Evolutionary conservation across 768 basidiomycete species (phyloP), one percentile per base, ranked within the genome.

Genomic region (Boletus insuetus): DNA sequence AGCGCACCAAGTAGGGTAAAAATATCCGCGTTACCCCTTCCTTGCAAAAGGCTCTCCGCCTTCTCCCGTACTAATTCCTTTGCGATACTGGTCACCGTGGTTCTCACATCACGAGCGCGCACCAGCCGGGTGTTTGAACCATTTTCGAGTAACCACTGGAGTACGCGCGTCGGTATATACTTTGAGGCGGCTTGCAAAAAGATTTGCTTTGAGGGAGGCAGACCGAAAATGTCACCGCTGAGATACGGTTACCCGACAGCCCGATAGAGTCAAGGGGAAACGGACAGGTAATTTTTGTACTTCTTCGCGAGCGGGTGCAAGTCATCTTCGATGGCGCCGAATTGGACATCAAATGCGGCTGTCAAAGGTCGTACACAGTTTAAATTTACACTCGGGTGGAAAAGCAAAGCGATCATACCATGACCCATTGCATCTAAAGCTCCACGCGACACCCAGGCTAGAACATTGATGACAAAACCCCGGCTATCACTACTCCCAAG

Each of bases 391-490:
- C 20, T 4, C 14, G 10, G 3, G 17, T n/a, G 29, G 9, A 8
- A 16, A 26, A 41, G 10, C 17, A 3, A 41, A 29, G 8, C 3
- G 3, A 46, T 1, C 54, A 11, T 65, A 79, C 79, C 77, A 58
- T 74, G 72, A 24, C 77, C 79, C 45, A 81, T 76, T 11, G 77
- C 73, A 66, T 82, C 81, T 29, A 82, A 61, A 8, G 78, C 73
- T 6, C 76, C 75, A 5, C 76, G 75, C 31, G 78, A 75, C 0
- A 70, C 26, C 68, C 70, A 69, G 5, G 42, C 0, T 34, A 54
- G 34, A 13, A 70, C 35, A 32, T 72, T 26, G 6, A 71, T 34
- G 20, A 60, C 54, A 3, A 38, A 51, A 31, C 47, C 40, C 14
- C 55, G 50, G 14, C 17, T 32, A 1, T 35, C 14, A 8, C 12